A percentile compares a stretch with the other conserved stretches of the same genome.
Evolutionary conservation across 208 protist species (phyloP).

Genomic region (Trypanosoma cruzi): DNA sequence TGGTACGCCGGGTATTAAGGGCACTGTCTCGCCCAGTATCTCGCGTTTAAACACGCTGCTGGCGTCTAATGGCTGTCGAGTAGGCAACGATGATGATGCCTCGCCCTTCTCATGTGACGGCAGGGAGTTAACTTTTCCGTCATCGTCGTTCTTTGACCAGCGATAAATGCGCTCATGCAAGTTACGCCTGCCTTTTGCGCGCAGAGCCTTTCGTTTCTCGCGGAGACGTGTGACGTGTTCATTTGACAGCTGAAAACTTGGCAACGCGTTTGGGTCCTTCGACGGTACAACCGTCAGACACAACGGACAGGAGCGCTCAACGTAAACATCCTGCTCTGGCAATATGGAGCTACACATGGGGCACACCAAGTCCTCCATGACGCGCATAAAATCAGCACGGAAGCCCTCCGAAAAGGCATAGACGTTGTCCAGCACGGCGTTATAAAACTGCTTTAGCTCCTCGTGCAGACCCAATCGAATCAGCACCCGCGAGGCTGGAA

Average conservation of each 20-base stretch:
- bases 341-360: conserved; percentile 67
- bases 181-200: conserved; percentile 38
- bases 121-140: background rate
- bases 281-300: conserved; percentile 67
- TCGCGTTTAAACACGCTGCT: conserved; percentile 22
- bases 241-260: conserved; percentile 72
- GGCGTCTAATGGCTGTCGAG: conserved; percentile 20
- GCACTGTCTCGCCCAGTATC: conserved; percentile 22
- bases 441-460: conserved; percentile 78
- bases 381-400: conserved; percentile 64
- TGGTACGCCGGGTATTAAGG: conserved; percentile 39
- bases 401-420: conserved; percentile 61
- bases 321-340: conserved; percentile 53
- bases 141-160: conserved; percentile 17
- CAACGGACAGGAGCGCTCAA: conserved; percentile 61
- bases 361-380: conserved; percentile 80
- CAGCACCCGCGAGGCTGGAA: conserved; percentile 69
- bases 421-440: conserved; percentile 79
- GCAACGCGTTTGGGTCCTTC: conserved; percentile 47
- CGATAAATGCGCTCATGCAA: conserved; percentile 43
- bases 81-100: background rate
- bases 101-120: background rate
- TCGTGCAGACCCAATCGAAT: conserved; percentile 69
- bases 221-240: conserved; percentile 61
- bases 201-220: conserved; percentile 44